Base-by-base conservation (phyloP, 257 asterid species). In the Knoxia roxburghii region DNA sequence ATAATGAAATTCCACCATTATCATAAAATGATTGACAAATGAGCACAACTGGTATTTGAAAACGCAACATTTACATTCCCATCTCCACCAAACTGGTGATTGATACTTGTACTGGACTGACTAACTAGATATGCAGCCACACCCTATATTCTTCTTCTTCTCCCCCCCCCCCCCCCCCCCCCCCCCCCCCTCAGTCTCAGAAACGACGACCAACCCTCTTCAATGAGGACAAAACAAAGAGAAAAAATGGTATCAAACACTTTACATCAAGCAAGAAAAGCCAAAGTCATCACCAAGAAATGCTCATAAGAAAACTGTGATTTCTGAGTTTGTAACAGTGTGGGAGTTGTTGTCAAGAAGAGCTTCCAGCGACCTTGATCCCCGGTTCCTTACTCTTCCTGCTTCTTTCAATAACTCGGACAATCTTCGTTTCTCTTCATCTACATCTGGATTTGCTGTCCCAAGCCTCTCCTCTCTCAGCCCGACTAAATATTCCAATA, bases 401-500 rank as follows among this genome's bases (percentile, higher is more conserved):
- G 87, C 80, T 76, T 85, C 96, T 75, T 85, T 90, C 45, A 90
- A 32, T 55, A 94, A 72, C 79, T 71, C 86, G 6, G 81, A 80
- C 61, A 94, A 73, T 48, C 96, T 78, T 11, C 82, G 75, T 73
- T 82, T 88, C 82, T 94, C 99, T 23, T 94, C 97, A 40, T 84
- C 88, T 50, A 87, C 99, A 11, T 84, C 95, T 0, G 96, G 89
- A 78, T 85, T 87, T 49, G 96, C 95, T 0, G 96, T 93, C 15
- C 99, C 99, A 0, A 88, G 90, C 75, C 73, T 88, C 81, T 88
- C 99, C 82, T 94, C 97, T 72, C 99, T 85, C 84, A 90, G 70
- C 56, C 84, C 85, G 20, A 94, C 95, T 0, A 90, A 85, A 64
- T 85, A 87, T 41, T 94, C 97, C 81, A 94, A 73, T 51, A 94